Evolutionary conservation across 495 filamentous ascomycete genomes (phyloP).

Genomic region (Durotheca rogersii): DNA sequence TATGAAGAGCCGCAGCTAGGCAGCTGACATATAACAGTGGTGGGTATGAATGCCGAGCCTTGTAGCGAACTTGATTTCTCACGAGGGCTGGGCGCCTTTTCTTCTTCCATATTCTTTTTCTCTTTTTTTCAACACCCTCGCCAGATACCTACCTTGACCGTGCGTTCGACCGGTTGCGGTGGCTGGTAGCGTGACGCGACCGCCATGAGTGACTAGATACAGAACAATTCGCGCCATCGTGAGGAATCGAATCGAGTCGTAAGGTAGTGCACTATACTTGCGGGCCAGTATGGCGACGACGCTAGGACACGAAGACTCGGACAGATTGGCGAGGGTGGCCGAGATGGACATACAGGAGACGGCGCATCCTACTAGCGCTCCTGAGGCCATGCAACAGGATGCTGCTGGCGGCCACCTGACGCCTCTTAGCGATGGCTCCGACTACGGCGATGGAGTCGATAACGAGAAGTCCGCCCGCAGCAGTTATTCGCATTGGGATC

Average conservation of each 20-base stretch:
- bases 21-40: constrained; percentile 13
- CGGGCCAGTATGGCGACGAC: constrained; percentile 2
- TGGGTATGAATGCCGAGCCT: constrained; percentile 3
- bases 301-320: constrained; percentile 9
- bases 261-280: background rate
- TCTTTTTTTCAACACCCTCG: too few relatives aligned
- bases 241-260: background rate
- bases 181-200: background rate
- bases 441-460: constrained; percentile 11
- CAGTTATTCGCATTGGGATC: constrained; percentile 26
- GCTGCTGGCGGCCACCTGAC: background rate
- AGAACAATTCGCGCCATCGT: constrained; percentile 8
- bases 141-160: background rate
- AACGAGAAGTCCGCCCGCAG: constrained; percentile 19
- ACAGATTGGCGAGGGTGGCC: constrained; percentile 4
- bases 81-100: too few relatives aligned
- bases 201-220: background rate
- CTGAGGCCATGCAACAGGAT: constrained; percentile 1
- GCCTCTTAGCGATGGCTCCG: constrained; percentile 11
- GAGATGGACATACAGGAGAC: constrained; percentile 19
- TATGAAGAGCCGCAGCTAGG: constrained; percentile 25
- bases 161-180: too few relatives aligned
- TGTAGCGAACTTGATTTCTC: background rate
- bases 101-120: too few relatives aligned
- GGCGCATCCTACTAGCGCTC: constrained; percentile 4